Conservation (phyloP, 441 rosid species). For the Eruca vesicaria region DNA sequence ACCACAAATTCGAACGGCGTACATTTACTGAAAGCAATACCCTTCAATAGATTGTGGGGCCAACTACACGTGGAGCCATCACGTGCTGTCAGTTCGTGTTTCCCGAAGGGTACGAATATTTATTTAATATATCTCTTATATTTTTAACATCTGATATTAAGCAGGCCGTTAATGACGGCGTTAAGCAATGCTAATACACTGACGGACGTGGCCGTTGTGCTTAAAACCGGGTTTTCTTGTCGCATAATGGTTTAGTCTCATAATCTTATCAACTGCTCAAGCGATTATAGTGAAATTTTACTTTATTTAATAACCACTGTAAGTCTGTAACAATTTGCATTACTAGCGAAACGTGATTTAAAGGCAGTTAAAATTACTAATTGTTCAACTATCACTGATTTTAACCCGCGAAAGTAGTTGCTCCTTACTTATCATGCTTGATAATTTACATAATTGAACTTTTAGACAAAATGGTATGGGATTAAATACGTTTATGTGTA, state of each 20-base stretch:
- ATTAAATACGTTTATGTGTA: background rate
- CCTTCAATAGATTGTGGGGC: slow-evolving; percentile 16
- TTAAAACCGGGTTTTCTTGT: slow-evolving; percentile 29
- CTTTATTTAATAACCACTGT: background rate
- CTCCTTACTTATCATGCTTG: background rate
- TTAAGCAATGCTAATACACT: slow-evolving; percentile 25
- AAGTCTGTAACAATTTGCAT: background rate
- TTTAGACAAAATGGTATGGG: background rate
- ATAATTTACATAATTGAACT: background rate
- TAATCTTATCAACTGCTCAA: background rate
- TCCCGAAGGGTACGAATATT: slow-evolving; percentile 21
- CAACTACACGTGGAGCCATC: slow-evolving; percentile 30
- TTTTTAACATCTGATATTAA: background rate
- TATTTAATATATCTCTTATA: background rate
- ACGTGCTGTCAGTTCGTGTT: slow-evolving; percentile 38
- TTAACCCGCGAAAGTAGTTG: background rate
- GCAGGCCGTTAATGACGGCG: slow-evolving; percentile 37
- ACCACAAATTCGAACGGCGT: slow-evolving; percentile 31
- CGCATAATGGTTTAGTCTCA: slow-evolving; percentile 1
- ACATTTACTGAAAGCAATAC: slow-evolving; percentile 18
- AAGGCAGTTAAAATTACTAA: background rate
- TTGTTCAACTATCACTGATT: background rate
- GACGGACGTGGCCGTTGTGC: slow-evolving; percentile 37
- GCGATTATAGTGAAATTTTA: background rate
- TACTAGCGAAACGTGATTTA: background rate